Base-by-base conservation (phyloP, 2,329 filamentous ascomycete species). In the Clarireedia monteithiana region DNA sequence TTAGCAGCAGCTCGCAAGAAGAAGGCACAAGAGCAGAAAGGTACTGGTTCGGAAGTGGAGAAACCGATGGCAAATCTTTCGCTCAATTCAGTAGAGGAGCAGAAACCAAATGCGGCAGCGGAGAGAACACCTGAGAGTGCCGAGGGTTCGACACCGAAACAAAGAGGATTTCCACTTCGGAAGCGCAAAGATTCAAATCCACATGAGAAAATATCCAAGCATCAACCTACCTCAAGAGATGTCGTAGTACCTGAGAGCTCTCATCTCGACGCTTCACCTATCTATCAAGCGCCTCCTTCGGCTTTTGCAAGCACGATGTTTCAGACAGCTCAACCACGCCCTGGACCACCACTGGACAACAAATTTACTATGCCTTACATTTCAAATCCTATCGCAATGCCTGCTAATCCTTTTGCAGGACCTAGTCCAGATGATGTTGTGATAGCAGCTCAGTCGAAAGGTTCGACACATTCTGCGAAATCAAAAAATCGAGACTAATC, bases 381-480 rank as follows among this genome's bases (percentile, higher is more conserved):
- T 54, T 65, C 68, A 39, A 63, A 61, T 56, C 62, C 63, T 49
- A 63, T 64, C 20, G 67, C 69, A 55, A 77, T 69, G 68, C 76
- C 72, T 68, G 65, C 77, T 66, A 75, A 83, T 67, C 82, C 85
- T 58, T 96, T 96, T 74, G 77, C 85, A 77, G 83, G 84, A 69
- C 91, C 92, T 55, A 96, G 91, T 73, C 91, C 91, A 63, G 91
- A 97, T 75, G 91, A 96, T 71, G 75, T 94, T 67, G 88, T 96
- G 66, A 79, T 90, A 60, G 83, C 85, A 71, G 92, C 91, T 64
- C 92, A 96, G 77, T 85, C 85, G 74, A 88, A 91, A 89, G 86
- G 87, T 90, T 88, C 84, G 84, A 63, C 65, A 56, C 64, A 60
- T 58, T 67, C 67, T 58, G 60, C 60, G 53, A 64, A 61, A 59